These are phyloP conservation scores for Naganishia randhawae DNA, from an alignment of 768 basidiomycete genomes.

Conservation along the genomic window DNA sequence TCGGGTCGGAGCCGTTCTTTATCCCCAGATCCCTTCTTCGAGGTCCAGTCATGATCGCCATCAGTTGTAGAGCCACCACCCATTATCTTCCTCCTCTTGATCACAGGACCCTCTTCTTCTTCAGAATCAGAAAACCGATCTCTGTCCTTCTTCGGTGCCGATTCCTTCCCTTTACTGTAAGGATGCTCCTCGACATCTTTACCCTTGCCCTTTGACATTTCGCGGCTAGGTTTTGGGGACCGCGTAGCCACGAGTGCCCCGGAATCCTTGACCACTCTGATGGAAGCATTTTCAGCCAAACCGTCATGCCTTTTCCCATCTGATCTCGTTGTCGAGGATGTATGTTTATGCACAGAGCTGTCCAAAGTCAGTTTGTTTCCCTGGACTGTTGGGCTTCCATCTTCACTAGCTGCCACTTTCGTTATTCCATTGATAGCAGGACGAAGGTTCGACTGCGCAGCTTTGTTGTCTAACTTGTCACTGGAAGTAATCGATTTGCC, in stretches of 20 bases:
- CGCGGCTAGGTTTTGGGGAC: not conserved
- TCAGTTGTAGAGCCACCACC: not conserved
- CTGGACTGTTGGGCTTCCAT: not conserved
- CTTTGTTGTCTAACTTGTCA: not conserved
- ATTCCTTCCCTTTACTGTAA: not conserved
- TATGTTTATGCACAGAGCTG: not conserved
- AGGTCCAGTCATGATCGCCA: not conserved
- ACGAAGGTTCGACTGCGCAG: not conserved
- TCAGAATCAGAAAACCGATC: constrained; percentile 5
- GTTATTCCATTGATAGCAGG: not conserved
- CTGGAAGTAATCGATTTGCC: too few relatives aligned
- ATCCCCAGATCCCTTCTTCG: not conserved
- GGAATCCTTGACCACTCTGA: constrained; percentile 18
- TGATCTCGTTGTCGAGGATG: not conserved
- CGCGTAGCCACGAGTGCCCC: constrained; percentile 17
- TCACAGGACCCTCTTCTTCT: constrained; percentile 18
- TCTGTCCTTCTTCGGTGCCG: not conserved
- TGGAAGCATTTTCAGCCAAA: not conserved
- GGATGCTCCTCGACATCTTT: not conserved
- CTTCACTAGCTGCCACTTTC: not conserved
- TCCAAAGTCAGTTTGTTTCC: not conserved
- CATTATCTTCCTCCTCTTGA: constrained; percentile 22
- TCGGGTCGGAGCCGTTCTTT: not conserved
- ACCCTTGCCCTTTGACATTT: constrained; percentile 3
- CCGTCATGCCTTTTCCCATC: not conserved